These are phyloP conservation scores for Sarocladiaceae sp. DNA, from an alignment of 2,329 filamentous ascomycete species.

Conservation along the genomic window DNA sequence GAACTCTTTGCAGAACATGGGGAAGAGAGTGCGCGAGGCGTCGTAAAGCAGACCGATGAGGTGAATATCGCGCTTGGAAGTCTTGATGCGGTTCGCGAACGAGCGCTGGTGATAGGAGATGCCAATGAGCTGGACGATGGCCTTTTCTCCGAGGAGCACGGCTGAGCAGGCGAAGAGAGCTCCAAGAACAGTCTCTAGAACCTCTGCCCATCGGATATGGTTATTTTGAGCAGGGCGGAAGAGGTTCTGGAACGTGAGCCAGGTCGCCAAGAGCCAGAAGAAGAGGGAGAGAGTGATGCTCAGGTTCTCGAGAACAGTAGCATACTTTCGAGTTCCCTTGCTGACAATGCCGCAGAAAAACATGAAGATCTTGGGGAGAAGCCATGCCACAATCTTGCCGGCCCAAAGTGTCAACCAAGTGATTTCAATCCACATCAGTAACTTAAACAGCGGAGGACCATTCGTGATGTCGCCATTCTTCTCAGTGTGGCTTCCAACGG, in stretches of 20 bases:
- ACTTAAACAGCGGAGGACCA: slow-evolving; percentile 48
- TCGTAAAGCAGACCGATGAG: slow-evolving; percentile 84
- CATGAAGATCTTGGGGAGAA: slow-evolving; percentile 57
- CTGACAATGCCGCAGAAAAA: slow-evolving; percentile 64
- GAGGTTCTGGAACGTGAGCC: slow-evolving; percentile 55
- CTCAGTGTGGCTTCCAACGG: slow-evolving; percentile 25
- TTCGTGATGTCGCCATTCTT: slow-evolving; percentile 17
- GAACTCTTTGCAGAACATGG: slow-evolving; percentile 88
- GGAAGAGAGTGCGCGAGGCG: slow-evolving; percentile 81
- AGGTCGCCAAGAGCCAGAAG: slow-evolving; percentile 59
- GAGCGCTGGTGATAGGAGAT: slow-evolving; percentile 82
- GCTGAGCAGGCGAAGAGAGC: slow-evolving; percentile 62
- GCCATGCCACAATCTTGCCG: slow-evolving; percentile 57
- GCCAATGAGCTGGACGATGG: slow-evolving; percentile 74
- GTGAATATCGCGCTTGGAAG: slow-evolving; percentile 80
- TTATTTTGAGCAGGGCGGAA: slow-evolving; percentile 29
- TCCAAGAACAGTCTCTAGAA: slow-evolving; percentile 58
- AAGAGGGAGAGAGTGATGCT: slow-evolving; percentile 63
- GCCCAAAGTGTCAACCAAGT: slow-evolving; percentile 63
- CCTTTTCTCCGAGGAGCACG: slow-evolving; percentile 69
- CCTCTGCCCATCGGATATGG: slow-evolving; percentile 45
- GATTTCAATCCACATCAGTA: slow-evolving; percentile 65
- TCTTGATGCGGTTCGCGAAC: slow-evolving; percentile 75
- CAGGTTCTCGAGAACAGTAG: slow-evolving; percentile 55
- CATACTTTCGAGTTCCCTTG: slow-evolving; percentile 64